phyloP scores from a whole-genome alignment of 2,329 filamentous ascomycete species.

The Chaetomium sp. region DNA sequence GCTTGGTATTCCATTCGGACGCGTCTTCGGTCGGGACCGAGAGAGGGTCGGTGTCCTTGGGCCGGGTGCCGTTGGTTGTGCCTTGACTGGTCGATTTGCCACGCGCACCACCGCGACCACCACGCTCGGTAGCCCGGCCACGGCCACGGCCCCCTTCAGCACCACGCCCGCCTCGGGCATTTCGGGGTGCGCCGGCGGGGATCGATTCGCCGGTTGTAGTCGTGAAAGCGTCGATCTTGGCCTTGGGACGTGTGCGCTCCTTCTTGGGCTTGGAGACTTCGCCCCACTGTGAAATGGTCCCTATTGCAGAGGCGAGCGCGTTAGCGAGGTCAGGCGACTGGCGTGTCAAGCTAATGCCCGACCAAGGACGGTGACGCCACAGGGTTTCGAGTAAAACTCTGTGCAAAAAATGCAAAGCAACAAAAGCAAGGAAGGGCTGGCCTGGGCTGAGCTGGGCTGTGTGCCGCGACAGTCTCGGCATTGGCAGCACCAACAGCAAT shows the following conservation, averaged over 20 bases:
- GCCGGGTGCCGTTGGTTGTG: constrained; percentile 55
- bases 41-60: constrained; percentile 48
- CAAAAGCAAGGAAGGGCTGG: neutral
- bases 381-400: neutral
- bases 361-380: neutral
- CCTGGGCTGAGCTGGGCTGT: too few species aligned
- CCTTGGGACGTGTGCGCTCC: constrained; percentile 64
- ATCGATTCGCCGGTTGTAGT: constrained; percentile 46
- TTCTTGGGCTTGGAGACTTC: constrained; percentile 79
- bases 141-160: constrained; percentile 58
- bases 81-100: constrained; percentile 51
- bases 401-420: constrained; percentile 6
- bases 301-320: constrained; percentile 36
- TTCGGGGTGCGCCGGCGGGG: constrained; percentile 38
- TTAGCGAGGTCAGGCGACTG: constrained; percentile 7
- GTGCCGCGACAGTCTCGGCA: too few species aligned
- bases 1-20: constrained; percentile 50
- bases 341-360: too few species aligned
- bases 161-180: constrained; percentile 55
- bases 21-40: constrained; percentile 68
- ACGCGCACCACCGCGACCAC: constrained; percentile 49
- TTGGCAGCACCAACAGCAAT: too few species aligned
- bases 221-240: constrained; percentile 52
- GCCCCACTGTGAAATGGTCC: constrained; percentile 74
- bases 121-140: constrained; percentile 23